Evolutionary conservation across 352 stramenopile species (phyloP).

Genomic region (Phytopythium montanum): DNA sequence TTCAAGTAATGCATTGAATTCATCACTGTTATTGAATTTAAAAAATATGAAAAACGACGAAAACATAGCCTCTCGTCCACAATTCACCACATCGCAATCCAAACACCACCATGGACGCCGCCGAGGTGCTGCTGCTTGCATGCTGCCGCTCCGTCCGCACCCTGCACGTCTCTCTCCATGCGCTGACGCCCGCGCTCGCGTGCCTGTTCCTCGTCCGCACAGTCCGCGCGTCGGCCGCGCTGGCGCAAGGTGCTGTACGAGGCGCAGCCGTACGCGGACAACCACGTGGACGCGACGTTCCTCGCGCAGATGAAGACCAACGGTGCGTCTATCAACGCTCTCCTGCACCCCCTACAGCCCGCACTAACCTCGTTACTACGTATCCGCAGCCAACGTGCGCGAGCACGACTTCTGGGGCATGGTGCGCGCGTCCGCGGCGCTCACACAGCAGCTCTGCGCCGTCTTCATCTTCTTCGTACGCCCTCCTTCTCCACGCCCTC

Average conservation of each 20-base stretch:
- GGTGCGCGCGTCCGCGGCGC: constrained; percentile 77
- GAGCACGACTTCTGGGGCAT: constrained; percentile 85
- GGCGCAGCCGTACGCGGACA: constrained; percentile 86
- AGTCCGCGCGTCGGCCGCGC: constrained; percentile 4
- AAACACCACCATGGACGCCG: too few relatives aligned
- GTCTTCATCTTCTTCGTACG: constrained; percentile 88
- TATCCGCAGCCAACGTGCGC: constrained; percentile 57
- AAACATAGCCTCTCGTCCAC: too few relatives aligned
- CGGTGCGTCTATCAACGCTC: constrained; percentile 27
- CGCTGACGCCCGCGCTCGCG: too few relatives aligned
- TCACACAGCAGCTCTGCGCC: constrained; percentile 88
- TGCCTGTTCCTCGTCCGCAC: not conserved
- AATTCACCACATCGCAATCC: too few relatives aligned
- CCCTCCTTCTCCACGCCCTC: not conserved
- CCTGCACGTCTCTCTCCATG: too few relatives aligned
- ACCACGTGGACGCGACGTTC: constrained; percentile 89
- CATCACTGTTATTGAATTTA: too few relatives aligned
- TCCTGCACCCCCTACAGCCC: not conserved
- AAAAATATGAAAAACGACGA: too few relatives aligned
- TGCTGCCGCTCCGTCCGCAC: too few relatives aligned
- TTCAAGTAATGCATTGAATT: too few relatives aligned
- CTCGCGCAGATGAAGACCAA: constrained; percentile 90
- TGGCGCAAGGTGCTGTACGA: constrained; percentile 90
- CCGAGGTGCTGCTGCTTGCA: too few relatives aligned
- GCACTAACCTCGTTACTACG: not conserved